A percentile compares a stretch with the other conserved stretches of the same genome.
Conservation (phyloP, 495 filamentous ascomycete genomes). For the Cryomyces antarcticus region DNA sequence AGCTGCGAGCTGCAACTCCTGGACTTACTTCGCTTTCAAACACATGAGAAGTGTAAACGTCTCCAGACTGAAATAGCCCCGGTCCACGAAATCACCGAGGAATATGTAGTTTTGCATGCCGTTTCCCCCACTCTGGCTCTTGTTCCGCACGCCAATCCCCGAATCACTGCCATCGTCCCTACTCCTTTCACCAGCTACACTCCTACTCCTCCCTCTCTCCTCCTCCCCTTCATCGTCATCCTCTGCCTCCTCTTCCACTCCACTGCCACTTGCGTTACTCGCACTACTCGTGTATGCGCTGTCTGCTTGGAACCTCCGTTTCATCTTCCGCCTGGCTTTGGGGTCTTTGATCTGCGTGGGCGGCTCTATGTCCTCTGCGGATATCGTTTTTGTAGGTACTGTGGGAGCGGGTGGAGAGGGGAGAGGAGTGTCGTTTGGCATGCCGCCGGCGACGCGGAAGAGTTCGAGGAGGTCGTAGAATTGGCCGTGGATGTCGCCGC, state of each 20-base stretch:
- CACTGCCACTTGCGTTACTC: background rate
- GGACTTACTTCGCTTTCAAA: slow-evolving; percentile 75
- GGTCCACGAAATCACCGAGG: slow-evolving; percentile 90
- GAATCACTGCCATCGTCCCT: slow-evolving; percentile 8
- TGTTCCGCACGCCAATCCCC: slow-evolving; percentile 6
- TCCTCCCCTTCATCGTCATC: slow-evolving; percentile 23
- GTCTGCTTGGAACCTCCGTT: slow-evolving; percentile 22
- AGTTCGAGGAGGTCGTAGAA: slow-evolving; percentile 97
- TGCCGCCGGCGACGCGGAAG: slow-evolving; percentile 87
- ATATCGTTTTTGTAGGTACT: slow-evolving; percentile 39
- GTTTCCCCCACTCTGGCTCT: slow-evolving; percentile 10
- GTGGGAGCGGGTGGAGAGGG: slow-evolving; percentile 30
- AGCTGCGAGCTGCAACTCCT: background rate
- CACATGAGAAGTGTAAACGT: slow-evolving; percentile 91
- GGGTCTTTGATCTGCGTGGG: slow-evolving; percentile 71
- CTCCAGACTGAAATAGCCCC: slow-evolving; percentile 93
- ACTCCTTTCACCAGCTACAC: slow-evolving; percentile 11
- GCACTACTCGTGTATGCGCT: slow-evolving; percentile 14
- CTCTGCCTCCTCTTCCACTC: slow-evolving; percentile 26
- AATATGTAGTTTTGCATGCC: slow-evolving; percentile 83
- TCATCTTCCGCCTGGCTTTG: slow-evolving; percentile 61
- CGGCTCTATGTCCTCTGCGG: slow-evolving; percentile 69
- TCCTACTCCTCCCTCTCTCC: slow-evolving; percentile 21
- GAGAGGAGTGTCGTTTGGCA: slow-evolving; percentile 58
- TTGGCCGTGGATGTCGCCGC: slow-evolving; percentile 96